These are phyloP conservation scores for Psilocybe tampanensis DNA, from an alignment of 768 basidiomycete species.

Conservation along the genomic window DNA sequence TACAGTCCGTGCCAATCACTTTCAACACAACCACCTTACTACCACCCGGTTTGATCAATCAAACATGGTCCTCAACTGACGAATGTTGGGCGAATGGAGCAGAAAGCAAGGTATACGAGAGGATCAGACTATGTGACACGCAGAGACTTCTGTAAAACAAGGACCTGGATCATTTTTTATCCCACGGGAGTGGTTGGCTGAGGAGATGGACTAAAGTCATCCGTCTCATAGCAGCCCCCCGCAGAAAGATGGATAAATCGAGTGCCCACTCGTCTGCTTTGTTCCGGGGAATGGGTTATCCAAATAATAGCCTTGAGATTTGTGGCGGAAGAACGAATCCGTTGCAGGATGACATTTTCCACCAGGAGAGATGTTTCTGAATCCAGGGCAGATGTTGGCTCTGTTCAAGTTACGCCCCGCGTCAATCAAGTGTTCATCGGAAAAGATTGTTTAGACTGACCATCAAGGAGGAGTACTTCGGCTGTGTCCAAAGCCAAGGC, in stretches of 20 bases:
- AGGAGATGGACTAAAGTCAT: slow-evolving; percentile 21
- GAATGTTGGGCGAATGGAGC: too few relatives aligned
- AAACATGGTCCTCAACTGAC: too few relatives aligned
- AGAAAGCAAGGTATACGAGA: not conserved
- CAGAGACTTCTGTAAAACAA: too few relatives aligned
- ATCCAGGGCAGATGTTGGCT: slow-evolving; percentile 91
- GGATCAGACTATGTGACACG: too few relatives aligned
- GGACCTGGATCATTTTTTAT: not conserved
- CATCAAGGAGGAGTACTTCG: slow-evolving; percentile 80
- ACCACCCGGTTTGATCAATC: too few relatives aligned
- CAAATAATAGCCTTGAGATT: slow-evolving; percentile 75
- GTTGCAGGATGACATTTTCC: slow-evolving; percentile 58
- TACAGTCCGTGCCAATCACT: not conserved
- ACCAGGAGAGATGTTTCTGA: slow-evolving; percentile 63
- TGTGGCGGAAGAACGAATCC: slow-evolving; percentile 49
- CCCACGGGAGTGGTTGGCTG: slow-evolving; percentile 12
- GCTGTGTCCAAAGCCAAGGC: slow-evolving; percentile 75
- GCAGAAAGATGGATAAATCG: slow-evolving; percentile 56
- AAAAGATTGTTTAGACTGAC: slow-evolving; percentile 39
- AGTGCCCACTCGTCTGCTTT: slow-evolving; percentile 74
- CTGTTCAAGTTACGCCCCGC: slow-evolving; percentile 43
- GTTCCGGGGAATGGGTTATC: slow-evolving; percentile 89
- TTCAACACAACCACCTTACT: too few relatives aligned
- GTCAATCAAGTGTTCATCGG: not conserved
- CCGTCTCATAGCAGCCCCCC: slow-evolving; percentile 43